These are phyloP conservation scores for Phytopythium cucurbitacearum DNA, from an alignment of 352 stramenopile genomes.

Conservation along the genomic window DNA sequence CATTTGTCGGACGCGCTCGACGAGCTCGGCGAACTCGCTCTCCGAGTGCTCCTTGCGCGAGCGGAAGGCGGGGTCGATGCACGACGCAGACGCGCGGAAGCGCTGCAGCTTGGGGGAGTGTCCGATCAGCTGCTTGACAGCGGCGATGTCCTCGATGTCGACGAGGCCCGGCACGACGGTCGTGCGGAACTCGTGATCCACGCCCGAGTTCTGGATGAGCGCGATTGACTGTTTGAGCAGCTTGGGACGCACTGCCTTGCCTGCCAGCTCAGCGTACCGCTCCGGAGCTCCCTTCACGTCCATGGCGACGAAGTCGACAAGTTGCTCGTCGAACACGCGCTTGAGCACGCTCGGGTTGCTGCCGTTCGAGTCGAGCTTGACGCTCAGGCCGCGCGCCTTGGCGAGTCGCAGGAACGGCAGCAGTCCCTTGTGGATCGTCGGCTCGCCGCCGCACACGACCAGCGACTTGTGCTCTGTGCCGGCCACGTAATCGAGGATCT, in stretches of 20 bases:
- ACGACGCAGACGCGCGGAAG: constrained; percentile 19
- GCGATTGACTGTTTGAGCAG: constrained; percentile 21
- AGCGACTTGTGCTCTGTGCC: constrained; percentile 21
- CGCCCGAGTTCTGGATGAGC: constrained; percentile 22
- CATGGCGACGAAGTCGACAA: constrained; percentile 25
- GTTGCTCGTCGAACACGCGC: constrained; percentile 20
- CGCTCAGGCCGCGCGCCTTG: constrained; percentile 16
- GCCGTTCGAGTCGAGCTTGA: constrained; percentile 29
- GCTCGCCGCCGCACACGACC: constrained; percentile 23
- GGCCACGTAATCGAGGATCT: constrained; percentile 26
- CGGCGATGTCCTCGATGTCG: constrained; percentile 23
- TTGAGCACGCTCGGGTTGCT: constrained; percentile 26
- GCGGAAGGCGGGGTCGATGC: constrained; percentile 21
- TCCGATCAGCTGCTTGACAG: constrained; percentile 19
- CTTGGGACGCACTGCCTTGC: constrained; percentile 21
- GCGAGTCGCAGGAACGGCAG: constrained; percentile 21
- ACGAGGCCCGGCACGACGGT: constrained; percentile 22
- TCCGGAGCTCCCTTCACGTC: constrained; percentile 21
- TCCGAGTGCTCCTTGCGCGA: constrained; percentile 19
- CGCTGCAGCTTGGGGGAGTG: constrained; percentile 16
- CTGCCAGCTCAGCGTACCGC: constrained; percentile 20
- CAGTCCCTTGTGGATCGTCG: constrained; percentile 21
- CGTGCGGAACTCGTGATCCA: constrained; percentile 25
- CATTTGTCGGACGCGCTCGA: constrained; percentile 13
- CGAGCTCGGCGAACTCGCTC: constrained; percentile 16